phyloP scores from a whole-genome alignment of 805 yeast genomes.

The Priceomyces haplophilus region DNA sequence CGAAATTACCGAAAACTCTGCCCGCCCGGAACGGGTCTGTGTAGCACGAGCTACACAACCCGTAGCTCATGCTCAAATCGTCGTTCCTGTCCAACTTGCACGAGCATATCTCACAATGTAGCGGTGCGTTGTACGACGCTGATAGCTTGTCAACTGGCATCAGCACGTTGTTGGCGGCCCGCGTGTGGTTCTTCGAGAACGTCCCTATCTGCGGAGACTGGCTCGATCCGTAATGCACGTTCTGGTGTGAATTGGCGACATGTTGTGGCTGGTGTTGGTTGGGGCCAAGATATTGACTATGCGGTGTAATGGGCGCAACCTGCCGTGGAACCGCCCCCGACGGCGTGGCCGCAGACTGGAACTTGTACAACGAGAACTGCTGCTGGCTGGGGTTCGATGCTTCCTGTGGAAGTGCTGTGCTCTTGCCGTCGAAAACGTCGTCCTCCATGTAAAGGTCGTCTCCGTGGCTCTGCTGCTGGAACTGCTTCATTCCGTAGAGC shows the following conservation, averaged over 20 bases:
- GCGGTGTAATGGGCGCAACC: slow-evolving; percentile 3
- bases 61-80: slow-evolving; percentile 22
- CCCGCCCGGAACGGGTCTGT: slow-evolving; percentile 26
- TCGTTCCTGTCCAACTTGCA: slow-evolving; percentile 22
- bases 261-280: not conserved
- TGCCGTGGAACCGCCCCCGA: slow-evolving; percentile 4
- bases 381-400: slow-evolving; percentile 8
- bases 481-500: slow-evolving; percentile 44
- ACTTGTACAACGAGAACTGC: slow-evolving; percentile 11
- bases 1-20: slow-evolving; percentile 26
- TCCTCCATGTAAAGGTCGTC: slow-evolving; percentile 20
- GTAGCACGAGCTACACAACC: slow-evolving; percentile 28
- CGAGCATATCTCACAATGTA: slow-evolving; percentile 28
- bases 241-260: not conserved
- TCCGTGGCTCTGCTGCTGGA: slow-evolving; percentile 36
- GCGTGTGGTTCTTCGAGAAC: slow-evolving; percentile 9
- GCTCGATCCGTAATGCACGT: not conserved
- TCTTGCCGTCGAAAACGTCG: slow-evolving; percentile 12
- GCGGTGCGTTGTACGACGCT: slow-evolving; percentile 7
- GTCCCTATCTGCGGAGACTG: not conserved
- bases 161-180: slow-evolving; percentile 16
- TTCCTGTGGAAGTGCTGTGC: not conserved
- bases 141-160: slow-evolving; percentile 9
- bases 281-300: not conserved
- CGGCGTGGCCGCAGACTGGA: slow-evolving; percentile 7